Base-by-base conservation (phyloP, 768 basidiomycete genomes). In the Mycena polygramma region DNA sequence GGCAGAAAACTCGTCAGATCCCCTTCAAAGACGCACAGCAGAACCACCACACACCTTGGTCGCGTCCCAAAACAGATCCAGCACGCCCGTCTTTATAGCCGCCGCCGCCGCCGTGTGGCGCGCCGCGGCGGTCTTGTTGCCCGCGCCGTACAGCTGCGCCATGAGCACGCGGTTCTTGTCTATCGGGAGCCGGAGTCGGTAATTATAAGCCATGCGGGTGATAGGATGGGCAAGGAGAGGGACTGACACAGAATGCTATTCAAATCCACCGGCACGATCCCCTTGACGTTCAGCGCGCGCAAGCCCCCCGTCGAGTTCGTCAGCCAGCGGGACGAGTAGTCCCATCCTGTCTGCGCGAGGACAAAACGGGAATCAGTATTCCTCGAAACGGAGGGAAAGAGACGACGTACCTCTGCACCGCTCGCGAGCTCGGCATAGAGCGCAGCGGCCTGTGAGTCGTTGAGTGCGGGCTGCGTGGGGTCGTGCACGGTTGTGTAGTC, bases 341-440 rank as follows among this genome's bases (percentile, higher is more conserved):
- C 87, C 88, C 88, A 89, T 35, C 85, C 83, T 14, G 88, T 89
- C 82, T 98, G 30, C 30, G 30, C 30, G 30, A 30, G 30, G 30
- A 30, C 30, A 30, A 30, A 30, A 30, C 6, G 30, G n/a, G 30
- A 30, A 30, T 30, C 30, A 30, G 30, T 30, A 30, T 30, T 6
- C 2, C 30, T 30, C 30, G 30, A 30, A 30, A 30, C 30, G 6
- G 30, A 30, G 30, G 30, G 30, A 30, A 30, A 30, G 30, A 30
- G 30, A 30, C 6, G 30, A 30, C 30, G 30, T 3, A 30, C 30
- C 30, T 30, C 97, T 0, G 95, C 97, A 43, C 94, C 96, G 63
- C 87, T 89, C 0, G 97, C 97, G 24, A 98, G 87, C 77, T 98
- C 94, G 8, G 92, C 87, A 75, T 96, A 98, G n/a, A 98, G 76